Conservation (phyloP, 2,329 filamentous ascomycete genomes). For the Colletotrichum caudatum region DNA sequence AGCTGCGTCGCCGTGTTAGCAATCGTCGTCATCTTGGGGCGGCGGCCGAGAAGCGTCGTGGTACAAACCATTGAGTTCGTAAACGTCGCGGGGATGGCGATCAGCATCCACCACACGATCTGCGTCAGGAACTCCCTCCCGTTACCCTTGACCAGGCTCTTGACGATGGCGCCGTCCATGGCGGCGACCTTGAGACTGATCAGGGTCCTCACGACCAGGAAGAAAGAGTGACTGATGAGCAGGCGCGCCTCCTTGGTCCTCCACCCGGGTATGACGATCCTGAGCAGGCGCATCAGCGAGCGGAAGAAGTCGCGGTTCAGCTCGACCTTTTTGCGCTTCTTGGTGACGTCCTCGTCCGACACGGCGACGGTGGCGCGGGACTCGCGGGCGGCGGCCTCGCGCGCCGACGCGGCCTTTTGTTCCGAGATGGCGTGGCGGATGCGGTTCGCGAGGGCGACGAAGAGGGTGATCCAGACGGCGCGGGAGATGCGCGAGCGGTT, state of each 20-base stretch:
- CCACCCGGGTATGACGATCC: slow-evolving; percentile 92
- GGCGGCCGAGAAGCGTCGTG: accelerated
- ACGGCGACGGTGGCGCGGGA: slow-evolving; percentile 59
- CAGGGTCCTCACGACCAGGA: slow-evolving; percentile 88
- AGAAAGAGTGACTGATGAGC: slow-evolving; percentile 91
- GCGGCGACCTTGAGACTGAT: slow-evolving; percentile 97
- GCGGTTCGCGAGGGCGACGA: slow-evolving; percentile 84
- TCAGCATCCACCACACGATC: slow-evolving; percentile 98
- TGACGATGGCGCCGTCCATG: slow-evolving; percentile 93
- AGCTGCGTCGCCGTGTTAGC: slow-evolving; percentile 65
- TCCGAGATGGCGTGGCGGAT: slow-evolving; percentile 92
- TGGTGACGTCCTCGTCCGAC: slow-evolving; percentile 53
- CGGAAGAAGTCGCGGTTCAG: slow-evolving; percentile 86
- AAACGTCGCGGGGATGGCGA: slow-evolving; percentile 95
- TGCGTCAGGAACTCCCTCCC: slow-evolving; percentile 90
- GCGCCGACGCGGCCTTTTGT: slow-evolving; percentile 85
- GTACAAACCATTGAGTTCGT: slow-evolving; percentile 94
- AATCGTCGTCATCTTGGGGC: not conserved
- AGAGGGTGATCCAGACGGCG: slow-evolving; percentile 84
- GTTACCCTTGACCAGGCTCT: slow-evolving; percentile 89
- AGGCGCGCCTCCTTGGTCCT: slow-evolving; percentile 88
- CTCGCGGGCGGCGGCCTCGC: slow-evolving; percentile 70
- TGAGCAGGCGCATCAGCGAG: slow-evolving; percentile 80
- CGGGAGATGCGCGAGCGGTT: slow-evolving; percentile 87
- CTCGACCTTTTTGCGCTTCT: slow-evolving; percentile 83